phyloP scores from a whole-genome alignment of 768 basidiomycete species.

The Trametes sanguinea region DNA sequence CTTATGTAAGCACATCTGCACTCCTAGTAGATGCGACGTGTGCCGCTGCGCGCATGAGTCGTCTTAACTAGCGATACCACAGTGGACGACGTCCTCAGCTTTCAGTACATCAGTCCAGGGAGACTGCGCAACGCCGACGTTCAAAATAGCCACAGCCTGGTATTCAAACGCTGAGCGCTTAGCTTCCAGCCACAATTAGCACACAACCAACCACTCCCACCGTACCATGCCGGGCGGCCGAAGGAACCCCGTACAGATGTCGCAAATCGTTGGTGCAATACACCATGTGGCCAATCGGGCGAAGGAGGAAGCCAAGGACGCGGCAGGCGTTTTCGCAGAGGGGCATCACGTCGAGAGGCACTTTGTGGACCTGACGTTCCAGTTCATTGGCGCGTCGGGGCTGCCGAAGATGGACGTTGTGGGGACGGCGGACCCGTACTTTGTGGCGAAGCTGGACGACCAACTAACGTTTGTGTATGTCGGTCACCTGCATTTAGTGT shows the following conservation, averaged over 20 bases:
- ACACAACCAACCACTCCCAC: background rate
- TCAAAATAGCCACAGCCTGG: too few relatives aligned
- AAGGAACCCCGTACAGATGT: conserved; percentile 27
- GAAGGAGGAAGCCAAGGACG: conserved; percentile 13
- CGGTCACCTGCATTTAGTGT: background rate
- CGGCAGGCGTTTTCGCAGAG: conserved; percentile 9
- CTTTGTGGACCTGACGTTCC: conserved; percentile 59
- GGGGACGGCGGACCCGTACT: conserved; percentile 67
- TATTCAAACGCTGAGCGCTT: too few relatives aligned
- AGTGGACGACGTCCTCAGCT: too few relatives aligned
- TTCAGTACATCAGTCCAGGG: too few relatives aligned
- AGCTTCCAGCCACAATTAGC: background rate
- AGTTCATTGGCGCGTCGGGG: conserved; percentile 73
- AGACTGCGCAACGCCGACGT: too few relatives aligned
- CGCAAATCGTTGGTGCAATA: conserved; percentile 20
- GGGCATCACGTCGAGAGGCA: conserved; percentile 5
- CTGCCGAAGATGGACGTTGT: conserved; percentile 73
- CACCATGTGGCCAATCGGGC: conserved; percentile 20
- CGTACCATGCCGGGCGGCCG: conserved; percentile 25
- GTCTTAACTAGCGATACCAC: too few relatives aligned
- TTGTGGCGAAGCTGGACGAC: conserved; percentile 66
- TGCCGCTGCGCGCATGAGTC: too few relatives aligned
- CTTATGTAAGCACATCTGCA: too few relatives aligned
- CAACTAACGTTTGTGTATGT: conserved; percentile 61
- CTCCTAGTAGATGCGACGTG: too few relatives aligned